phyloP scores from a whole-genome alignment of 305 asterid genomes.

The Solanum hybrid region DNA sequence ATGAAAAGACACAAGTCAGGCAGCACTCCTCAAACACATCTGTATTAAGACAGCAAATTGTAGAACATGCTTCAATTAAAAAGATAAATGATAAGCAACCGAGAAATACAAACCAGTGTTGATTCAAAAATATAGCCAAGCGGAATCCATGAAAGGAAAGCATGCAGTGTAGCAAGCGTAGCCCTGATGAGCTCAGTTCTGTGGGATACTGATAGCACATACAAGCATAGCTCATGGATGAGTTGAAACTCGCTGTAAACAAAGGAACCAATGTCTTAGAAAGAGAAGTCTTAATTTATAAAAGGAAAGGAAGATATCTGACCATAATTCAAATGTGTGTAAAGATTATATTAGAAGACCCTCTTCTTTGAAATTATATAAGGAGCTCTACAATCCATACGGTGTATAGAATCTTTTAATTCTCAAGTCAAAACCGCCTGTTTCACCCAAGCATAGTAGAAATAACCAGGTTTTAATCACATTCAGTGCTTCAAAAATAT shows the following conservation, averaged over 20 bases:
- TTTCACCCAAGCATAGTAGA: not conserved
- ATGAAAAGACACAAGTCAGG: constrained; percentile 13
- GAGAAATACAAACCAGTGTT: constrained; percentile 62
- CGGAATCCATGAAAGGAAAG: constrained; percentile 99
- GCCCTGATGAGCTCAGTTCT: constrained; percentile 97
- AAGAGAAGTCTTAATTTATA: not conserved
- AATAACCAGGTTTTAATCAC: not conserved
- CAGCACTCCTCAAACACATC: not conserved
- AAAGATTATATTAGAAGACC: not conserved
- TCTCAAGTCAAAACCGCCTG: not conserved
- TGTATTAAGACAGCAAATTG: not conserved
- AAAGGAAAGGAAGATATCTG: not conserved
- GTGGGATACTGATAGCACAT: constrained; percentile 85
- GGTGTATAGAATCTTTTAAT: not conserved
- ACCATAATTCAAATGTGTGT: not conserved
- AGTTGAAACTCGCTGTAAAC: constrained; percentile 88
- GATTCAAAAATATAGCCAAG: constrained; percentile 97
- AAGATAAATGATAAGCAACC: constrained; percentile 15
- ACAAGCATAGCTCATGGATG: constrained; percentile 88
- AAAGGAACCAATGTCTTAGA: not conserved
- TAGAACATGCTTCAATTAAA: not conserved
- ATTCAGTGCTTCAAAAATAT: not conserved
- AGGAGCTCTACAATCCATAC: not conserved
- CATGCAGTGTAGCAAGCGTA: constrained; percentile 88
- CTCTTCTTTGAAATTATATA: not conserved